Base-by-base conservation (phyloP, 306 rosid species). In the Medicago arabica region DNA sequence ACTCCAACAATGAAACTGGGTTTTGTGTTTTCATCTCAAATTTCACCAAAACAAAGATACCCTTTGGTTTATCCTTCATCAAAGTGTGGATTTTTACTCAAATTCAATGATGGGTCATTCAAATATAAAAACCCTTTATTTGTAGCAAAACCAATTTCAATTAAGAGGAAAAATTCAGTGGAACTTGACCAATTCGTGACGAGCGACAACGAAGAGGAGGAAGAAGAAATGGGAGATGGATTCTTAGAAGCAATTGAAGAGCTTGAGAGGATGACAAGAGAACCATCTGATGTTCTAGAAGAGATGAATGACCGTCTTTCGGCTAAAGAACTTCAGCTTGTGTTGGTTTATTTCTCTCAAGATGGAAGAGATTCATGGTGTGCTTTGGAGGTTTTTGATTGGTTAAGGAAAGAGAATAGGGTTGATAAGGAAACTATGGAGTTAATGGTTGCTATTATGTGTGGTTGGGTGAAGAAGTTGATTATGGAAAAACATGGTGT, bases 301-400 rank as follows among this genome's bases (percentile, higher is more conserved):
- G 97, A 95, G 64, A 95, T 95, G 99, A 95, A 95, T 53, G 93
- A 95, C 8, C 95, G 99, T 18, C 80, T 95, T 8, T 90, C 99
- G 4, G 97, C 97, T 2, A 80, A 89, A 72, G 99, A 95, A 67
- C 61, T 92, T 51, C 97, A 95, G 82, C 97, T 95, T 19, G 99
- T 95, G 77, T 78, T 95, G 54, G 97, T 92, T 14, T 95, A 92
- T 74, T 95, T 95, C 82, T 85, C 99, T 1, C 97, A 95, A 72
- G 99, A 95, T 53, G 99, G 99, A 4, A 90, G 99, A 72, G 99
- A 95, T 78, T 92, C 97, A 0, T 95, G 99, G 99, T 95, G 96
- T 79, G 97, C 99, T 1, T 82, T 95, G 58, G 99, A 95, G 86
- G 99, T 92, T 82, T 95, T 95, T 84, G 98, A 95, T 83, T 95